Evolutionary conservation across 192 early-diverging fungal genomes (phyloP), one percentile per base, ranked within the genome.

Genomic region (Linnemannia exigua): DNA sequence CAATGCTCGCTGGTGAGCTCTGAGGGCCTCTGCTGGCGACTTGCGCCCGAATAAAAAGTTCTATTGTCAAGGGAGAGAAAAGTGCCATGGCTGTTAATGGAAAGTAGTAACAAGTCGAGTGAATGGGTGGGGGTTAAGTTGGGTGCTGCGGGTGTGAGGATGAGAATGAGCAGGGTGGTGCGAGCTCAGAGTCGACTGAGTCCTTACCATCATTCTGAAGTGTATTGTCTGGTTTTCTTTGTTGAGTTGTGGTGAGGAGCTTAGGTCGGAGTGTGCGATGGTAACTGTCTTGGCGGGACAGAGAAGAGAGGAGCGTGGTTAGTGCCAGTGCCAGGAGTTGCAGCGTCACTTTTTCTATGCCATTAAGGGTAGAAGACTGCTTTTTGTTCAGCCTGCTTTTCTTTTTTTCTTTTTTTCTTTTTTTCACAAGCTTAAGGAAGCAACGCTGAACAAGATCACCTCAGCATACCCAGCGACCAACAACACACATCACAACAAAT

Each of bases 11-110:
- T 97, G 95, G 89, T 99, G 96, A 88, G 96, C 93, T 72, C 97
- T 96, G 77, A 99, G 91, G 84, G 96, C 89, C 87, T 99, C 98
- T 66, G 94, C 94, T 0, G 98, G 97, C 9, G 98, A 96, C 88
- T 96, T 92, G 70, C 92, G 91, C 36, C 95, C 95, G 91, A 96
- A 95, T 35, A 96, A 86, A 81, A 93, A 92, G 75, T 94, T 91
- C 88, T 92, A 87, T 15, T 14, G 63, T 15, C 33, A 1, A 19
- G 25, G 20, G 38, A 44, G n/a, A 5, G 31, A 20, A 82, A 61
- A 25, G 14, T 15, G 12, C 58, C 25, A 28, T 63, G 58, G 3
- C 22, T 25, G 58, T 63, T 12, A 63, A 12, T 3, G 31, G 3
- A 31, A 31, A 25, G 28, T 15, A 63, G 12, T n/a, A 63, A 11